Percentiles rank a stretch among this genome's conserved stretches.
phyloP scores from a whole-genome alignment of 495 filamentous ascomycete species.

The Xylaria acuta region DNA sequence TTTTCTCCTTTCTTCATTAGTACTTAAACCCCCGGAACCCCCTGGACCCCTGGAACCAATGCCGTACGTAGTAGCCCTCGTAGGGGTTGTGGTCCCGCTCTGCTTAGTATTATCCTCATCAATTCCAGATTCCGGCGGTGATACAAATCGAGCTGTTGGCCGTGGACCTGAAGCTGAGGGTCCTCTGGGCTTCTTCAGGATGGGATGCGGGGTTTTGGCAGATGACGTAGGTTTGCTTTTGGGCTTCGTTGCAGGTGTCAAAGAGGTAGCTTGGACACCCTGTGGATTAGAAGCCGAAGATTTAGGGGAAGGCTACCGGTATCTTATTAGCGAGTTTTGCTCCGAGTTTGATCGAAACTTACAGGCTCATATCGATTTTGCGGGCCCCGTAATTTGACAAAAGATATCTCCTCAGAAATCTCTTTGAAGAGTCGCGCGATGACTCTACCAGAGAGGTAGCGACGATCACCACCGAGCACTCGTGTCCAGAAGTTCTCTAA shows the following conservation, averaged over 20 bases:
- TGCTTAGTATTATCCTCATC: slow-evolving; percentile 38
- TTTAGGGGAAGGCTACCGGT: slow-evolving; percentile 34
- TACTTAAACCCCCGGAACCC: slow-evolving; percentile 33
- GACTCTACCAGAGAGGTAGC: slow-evolving; percentile 50
- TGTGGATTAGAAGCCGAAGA: slow-evolving; percentile 30
- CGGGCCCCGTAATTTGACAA: slow-evolving; percentile 54
- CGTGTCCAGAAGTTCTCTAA: slow-evolving; percentile 65
- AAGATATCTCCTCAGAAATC: slow-evolving; percentile 56
- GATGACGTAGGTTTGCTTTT: slow-evolving; percentile 31
- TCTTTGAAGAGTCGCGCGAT: slow-evolving; percentile 56
- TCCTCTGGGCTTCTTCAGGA: slow-evolving; percentile 60
- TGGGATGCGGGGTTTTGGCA: slow-evolving; percentile 50
- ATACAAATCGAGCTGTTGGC: slow-evolving; percentile 59
- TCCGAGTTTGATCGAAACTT: slow-evolving; percentile 29
- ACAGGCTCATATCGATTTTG: slow-evolving; percentile 53
- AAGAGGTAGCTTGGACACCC: slow-evolving; percentile 23
- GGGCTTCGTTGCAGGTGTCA: slow-evolving; percentile 25
- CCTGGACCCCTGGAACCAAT: slow-evolving; percentile 18
- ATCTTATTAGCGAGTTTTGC: slow-evolving; percentile 19
- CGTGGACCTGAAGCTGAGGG: slow-evolving; percentile 56
- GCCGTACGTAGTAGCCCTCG: slow-evolving; percentile 38
- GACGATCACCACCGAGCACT: slow-evolving; percentile 58
- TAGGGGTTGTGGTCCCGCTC: slow-evolving; percentile 32
- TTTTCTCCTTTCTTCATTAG: slow-evolving; percentile 39
- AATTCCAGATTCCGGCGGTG: slow-evolving; percentile 51